Evolutionary conservation across 352 stramenopile genomes (phyloP), one percentile per base, ranked within the genome.

Genomic region (Phytophthora pistaciae): DNA sequence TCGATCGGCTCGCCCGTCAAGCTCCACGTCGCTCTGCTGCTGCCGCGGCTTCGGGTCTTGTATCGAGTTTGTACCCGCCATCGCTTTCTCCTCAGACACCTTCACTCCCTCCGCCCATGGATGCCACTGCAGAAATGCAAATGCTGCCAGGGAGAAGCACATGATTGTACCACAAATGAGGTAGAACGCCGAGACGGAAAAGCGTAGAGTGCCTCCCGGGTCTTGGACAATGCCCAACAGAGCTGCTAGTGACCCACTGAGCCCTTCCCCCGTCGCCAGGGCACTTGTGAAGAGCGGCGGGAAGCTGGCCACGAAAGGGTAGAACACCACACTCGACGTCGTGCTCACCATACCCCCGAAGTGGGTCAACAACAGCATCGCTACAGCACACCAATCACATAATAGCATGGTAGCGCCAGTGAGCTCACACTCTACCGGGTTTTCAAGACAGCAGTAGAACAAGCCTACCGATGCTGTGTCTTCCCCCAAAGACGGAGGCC

Each of bases 311-410:
- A 93, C 85, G 68, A 83, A 93, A 57, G 85, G 84, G 53, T 93
- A 93, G 53, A 92, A 90, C 6, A 91, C 84, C 27, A 93, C 80
- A 38, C 76, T 93, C 10, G 85, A 91, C 21, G 84, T 91, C 21
- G 85, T 84, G 63, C 85, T 93, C 46, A 93, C 84, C 60, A 91
- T 78, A 2, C 85, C 85, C 9, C 84, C 85, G 3, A 91, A 69
- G 59, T 92, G 85, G 3, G 85, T 90, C 16, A 93, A 68, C 13
- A 85, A 7, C 38, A 91, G 65, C 80, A 93, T 87, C 10, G 82
- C 85, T 88, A 20, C 4, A 48, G 13, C 40, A 11, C 13, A n/a
- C n/a, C n/a, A 20, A 42, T 5, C 36, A 42, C 9, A 42, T 42
- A 18, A 42, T 42, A 16, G 13, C 36, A 42, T 16, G 5, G 13